Conservation (phyloP, 345 rosid species). For the Turnera subulata region DNA sequence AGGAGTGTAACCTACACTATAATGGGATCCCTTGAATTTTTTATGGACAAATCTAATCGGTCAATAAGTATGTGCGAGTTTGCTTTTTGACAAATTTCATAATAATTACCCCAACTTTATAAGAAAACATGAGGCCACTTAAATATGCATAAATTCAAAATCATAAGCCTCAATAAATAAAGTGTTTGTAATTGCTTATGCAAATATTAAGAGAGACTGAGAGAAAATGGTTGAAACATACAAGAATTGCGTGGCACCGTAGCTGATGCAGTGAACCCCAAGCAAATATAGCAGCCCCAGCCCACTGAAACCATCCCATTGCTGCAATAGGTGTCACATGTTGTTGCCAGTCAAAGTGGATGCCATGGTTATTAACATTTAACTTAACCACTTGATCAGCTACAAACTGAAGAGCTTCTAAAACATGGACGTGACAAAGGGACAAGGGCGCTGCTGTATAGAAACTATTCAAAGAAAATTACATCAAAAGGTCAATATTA, state of each 20-base stretch:
- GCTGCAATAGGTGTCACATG: slow-evolving; percentile 37
- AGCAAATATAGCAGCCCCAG: slow-evolving; percentile 52
- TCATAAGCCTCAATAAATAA: too few species aligned
- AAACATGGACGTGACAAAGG: slow-evolving; percentile 40
- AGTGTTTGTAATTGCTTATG: too few species aligned
- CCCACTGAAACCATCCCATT: slow-evolving; percentile 58
- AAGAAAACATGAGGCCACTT: too few species aligned
- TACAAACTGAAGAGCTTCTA: slow-evolving; percentile 42
- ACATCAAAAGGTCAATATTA: too few species aligned
- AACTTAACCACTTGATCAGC: slow-evolving; percentile 36
- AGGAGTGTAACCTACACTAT: too few species aligned
- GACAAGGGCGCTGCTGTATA: slow-evolving; percentile 59
- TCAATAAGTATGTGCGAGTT: too few species aligned
- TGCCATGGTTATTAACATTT: slow-evolving; percentile 32
- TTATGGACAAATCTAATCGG: too few species aligned
- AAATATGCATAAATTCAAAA: too few species aligned
- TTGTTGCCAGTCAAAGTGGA: slow-evolving; percentile 36
- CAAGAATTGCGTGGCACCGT: slow-evolving; percentile 59
- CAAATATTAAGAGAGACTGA: background rate
- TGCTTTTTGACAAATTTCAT: too few species aligned
- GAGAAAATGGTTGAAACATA: slow-evolving; percentile 20
- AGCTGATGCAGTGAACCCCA: slow-evolving; percentile 81
- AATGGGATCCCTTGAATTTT: too few species aligned
- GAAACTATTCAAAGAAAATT: slow-evolving; percentile 34
- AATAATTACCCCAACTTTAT: too few species aligned